Conservation (phyloP, 2,329 filamentous ascomycete species). For the Paecilomyces fulvus region DNA sequence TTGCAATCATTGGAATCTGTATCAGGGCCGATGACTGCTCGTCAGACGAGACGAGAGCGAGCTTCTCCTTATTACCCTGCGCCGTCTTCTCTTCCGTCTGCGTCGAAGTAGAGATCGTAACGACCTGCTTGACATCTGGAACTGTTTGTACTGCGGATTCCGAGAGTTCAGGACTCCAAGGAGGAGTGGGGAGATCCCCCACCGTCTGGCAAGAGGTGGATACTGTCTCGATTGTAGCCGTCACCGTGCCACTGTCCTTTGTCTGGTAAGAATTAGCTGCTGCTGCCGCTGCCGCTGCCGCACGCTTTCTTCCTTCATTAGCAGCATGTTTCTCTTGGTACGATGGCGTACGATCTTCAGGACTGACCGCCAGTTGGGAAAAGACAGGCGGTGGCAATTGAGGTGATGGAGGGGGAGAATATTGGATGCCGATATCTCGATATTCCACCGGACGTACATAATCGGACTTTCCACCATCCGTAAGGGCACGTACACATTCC, state of each 20-base stretch:
- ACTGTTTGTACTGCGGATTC: slow-evolving; percentile 7
- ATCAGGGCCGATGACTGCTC: slow-evolving; percentile 9
- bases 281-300: neutral
- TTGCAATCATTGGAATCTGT: slow-evolving; percentile 77
- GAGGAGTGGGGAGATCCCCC: slow-evolving; percentile 27
- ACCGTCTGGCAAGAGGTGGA: slow-evolving; percentile 38
- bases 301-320: neutral
- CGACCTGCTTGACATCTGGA: neutral
- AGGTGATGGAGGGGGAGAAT: slow-evolving; percentile 72
- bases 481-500: slow-evolving; percentile 25
- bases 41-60: slow-evolving; percentile 7
- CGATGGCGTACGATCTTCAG: neutral
- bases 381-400: slow-evolving; percentile 13
- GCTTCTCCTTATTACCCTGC: slow-evolving; percentile 8
- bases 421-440: slow-evolving; percentile 70
- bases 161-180: slow-evolving; percentile 24
- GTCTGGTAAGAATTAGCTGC: slow-evolving; percentile 7
- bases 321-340: neutral
- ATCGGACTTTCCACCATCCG: slow-evolving; percentile 31
- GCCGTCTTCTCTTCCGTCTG: slow-evolving; percentile 25
- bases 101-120: slow-evolving; percentile 12
- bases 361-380: slow-evolving; percentile 16
- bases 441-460: slow-evolving; percentile 46
- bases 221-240: slow-evolving; percentile 26
- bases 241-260: slow-evolving; percentile 24